Percentiles rank a stretch among this genome's conserved stretches.
phyloP scores from a whole-genome alignment of 2,329 filamentous ascomycete species.

The Beauveria caledonica region DNA sequence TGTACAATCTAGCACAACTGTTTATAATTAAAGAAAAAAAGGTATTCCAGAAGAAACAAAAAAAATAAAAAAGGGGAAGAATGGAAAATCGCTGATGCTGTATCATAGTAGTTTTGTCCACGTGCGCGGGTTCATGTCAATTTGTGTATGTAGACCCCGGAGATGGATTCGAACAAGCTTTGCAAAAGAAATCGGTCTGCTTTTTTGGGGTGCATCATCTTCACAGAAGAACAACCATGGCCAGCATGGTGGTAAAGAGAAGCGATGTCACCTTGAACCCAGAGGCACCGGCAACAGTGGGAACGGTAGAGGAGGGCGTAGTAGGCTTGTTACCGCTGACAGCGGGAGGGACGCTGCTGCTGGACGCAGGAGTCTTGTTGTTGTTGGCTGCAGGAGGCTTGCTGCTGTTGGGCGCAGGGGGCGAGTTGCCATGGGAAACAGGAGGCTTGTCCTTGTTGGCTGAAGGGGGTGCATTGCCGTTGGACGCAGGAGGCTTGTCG shows the following conservation, averaged over 20 bases:
- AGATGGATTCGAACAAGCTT: not conserved
- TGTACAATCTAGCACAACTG: not conserved
- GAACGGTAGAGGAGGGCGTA: not conserved
- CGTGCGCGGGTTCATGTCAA: not conserved
- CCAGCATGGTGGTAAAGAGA: conserved; percentile 7
- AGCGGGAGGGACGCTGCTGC: not conserved
- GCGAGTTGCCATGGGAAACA: not conserved
- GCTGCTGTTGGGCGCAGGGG: not conserved
- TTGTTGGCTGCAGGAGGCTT: not conserved
- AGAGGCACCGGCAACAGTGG: not conserved
- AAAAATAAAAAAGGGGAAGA: not conserved
- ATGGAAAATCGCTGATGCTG: conserved; percentile 6
- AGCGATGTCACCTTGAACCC: not conserved
- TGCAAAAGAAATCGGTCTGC: not conserved
- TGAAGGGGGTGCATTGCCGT: not conserved
- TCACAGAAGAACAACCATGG: conserved; percentile 9
- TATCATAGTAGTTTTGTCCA: not conserved
- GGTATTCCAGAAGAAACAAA: not conserved
- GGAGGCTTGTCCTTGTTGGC: not conserved
- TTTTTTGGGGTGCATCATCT: not conserved
- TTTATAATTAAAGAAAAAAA: not conserved
- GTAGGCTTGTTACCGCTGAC: not conserved
- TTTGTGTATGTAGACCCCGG: not conserved
- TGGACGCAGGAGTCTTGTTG: not conserved
- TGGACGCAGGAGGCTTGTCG: not conserved